Evolutionary conservation across 805 yeast genomes (phyloP).

Genomic region (Saccharomycopsis fermentans): DNA sequence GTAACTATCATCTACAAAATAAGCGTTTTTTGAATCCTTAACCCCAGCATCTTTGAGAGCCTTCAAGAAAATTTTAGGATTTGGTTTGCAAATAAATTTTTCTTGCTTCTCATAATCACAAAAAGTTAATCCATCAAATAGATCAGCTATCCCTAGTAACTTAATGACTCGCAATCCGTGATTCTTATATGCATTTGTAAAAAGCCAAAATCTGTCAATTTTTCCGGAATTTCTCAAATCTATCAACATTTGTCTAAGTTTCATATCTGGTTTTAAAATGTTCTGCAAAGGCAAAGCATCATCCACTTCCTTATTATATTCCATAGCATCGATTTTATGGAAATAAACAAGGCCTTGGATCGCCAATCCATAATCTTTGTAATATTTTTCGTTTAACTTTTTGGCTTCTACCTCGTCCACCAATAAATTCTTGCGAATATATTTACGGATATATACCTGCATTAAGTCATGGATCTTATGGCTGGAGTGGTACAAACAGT

Average conservation of each 20-base stretch:
- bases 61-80: slow-evolving; percentile 51
- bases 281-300: slow-evolving; percentile 82
- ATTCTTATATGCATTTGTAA: slow-evolving; percentile 87
- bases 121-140: slow-evolving; percentile 87
- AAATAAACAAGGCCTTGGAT: slow-evolving; percentile 70
- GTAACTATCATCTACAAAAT: slow-evolving; percentile 83
- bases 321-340: slow-evolving; percentile 73
- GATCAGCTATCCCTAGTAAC: slow-evolving; percentile 79
- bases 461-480: slow-evolving; percentile 74
- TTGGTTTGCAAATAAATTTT: slow-evolving; percentile 84
- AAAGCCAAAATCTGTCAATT: slow-evolving; percentile 75
- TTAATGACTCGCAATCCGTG: slow-evolving; percentile 78
- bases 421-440: slow-evolving; percentile 55
- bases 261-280: slow-evolving; percentile 55
- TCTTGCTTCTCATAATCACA: slow-evolving; percentile 67
- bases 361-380: slow-evolving; percentile 83
- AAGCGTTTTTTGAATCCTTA: slow-evolving; percentile 37
- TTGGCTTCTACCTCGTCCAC: slow-evolving; percentile 68
- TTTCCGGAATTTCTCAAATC: slow-evolving; percentile 35
- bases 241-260: slow-evolving; percentile 42
- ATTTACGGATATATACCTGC: slow-evolving; percentile 77
- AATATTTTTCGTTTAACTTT: slow-evolving; percentile 60
- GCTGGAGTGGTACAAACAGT: slow-evolving; percentile 72
- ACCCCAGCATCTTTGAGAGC: slow-evolving; percentile 61
- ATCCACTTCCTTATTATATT: slow-evolving; percentile 81